Conservation (phyloP, 345 rosid species). For the Dimocarpus longan region DNA sequence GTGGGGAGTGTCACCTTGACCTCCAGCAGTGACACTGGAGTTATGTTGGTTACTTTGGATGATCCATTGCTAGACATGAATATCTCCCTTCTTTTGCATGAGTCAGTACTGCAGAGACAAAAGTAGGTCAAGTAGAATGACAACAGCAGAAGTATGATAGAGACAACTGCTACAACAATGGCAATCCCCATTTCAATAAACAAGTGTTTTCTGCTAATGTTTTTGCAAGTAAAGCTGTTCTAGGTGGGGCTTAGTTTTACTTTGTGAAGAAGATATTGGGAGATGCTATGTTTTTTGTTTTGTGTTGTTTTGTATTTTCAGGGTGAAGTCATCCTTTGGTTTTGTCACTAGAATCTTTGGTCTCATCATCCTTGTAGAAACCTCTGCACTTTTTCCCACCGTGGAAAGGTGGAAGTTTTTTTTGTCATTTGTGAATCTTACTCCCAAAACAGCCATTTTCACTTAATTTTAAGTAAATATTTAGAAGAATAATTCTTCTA, state of each 20-base stretch:
- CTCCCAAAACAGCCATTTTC: too few relatives aligned
- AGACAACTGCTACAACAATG: background rate
- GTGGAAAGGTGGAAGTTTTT: background rate
- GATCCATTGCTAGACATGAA: constrained; percentile 28
- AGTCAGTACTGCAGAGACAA: background rate
- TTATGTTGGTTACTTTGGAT: constrained; percentile 27
- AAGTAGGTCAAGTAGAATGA: background rate
- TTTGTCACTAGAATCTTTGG: constrained; percentile 17
- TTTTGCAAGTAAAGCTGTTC: background rate
- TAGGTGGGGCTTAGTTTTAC: background rate
- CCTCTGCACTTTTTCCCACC: background rate
- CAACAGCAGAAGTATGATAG: background rate
- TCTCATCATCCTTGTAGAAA: too few relatives aligned
- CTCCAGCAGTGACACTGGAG: constrained; percentile 35
- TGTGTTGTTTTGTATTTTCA: background rate
- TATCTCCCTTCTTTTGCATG: background rate
- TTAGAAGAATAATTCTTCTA: too few relatives aligned
- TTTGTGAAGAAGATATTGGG: constrained; percentile 6
- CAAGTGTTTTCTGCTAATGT: background rate
- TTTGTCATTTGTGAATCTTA: too few relatives aligned
- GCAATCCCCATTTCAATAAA: background rate
- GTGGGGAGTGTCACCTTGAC: constrained; percentile 36
- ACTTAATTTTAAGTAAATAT: too few relatives aligned
- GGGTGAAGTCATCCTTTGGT: constrained; percentile 7
- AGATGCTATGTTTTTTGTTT: background rate